A percentile compares a stretch with the other conserved stretches of the same genome.
phyloP scores from a whole-genome alignment of 192 early-diverging fungal species.

The Diversispora eburnea region DNA sequence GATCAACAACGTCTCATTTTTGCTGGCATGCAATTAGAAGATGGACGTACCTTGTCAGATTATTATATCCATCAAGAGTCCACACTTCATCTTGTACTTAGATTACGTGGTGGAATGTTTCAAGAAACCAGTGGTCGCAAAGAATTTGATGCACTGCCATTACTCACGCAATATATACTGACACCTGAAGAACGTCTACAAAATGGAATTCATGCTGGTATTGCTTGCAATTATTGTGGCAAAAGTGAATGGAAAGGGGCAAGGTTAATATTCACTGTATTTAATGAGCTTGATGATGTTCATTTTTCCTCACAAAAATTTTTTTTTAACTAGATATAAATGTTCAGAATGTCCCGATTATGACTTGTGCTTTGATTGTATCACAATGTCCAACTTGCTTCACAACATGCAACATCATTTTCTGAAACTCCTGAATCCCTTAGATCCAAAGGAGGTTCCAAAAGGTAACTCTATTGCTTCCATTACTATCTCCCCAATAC shows the following conservation, averaged over 20 bases:
- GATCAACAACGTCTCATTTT: constrained; percentile 42
- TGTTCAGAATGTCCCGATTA: constrained; percentile 26
- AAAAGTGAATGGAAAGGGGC: constrained; percentile 26
- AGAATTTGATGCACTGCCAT: constrained; percentile 22
- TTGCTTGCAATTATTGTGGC: constrained; percentile 20
- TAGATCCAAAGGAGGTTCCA: constrained; percentile 10
- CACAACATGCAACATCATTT: constrained; percentile 15
- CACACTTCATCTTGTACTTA: constrained; percentile 63
- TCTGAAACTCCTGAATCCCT: constrained; percentile 7
- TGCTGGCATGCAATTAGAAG: constrained; percentile 73
- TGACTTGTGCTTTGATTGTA: constrained; percentile 15
- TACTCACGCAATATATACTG: constrained; percentile 12
- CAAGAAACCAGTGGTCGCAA: neutral
- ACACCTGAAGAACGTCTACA: constrained; percentile 7
- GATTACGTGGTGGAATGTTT: constrained; percentile 51
- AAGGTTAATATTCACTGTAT: constrained; percentile 10
- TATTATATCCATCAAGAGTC: constrained; percentile 71
- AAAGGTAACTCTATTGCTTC: neutral
- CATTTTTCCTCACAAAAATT: neutral
- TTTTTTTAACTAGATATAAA: constrained; percentile 16
- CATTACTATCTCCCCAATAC: constrained; percentile 18
- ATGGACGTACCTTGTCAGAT: constrained; percentile 62
- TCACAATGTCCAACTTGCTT: constrained; percentile 17
- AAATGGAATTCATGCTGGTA: constrained; percentile 23
- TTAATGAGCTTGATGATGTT: neutral